phyloP scores from a whole-genome alignment of 2,329 filamentous ascomycete species.

The Phialophora chinensis region DNA sequence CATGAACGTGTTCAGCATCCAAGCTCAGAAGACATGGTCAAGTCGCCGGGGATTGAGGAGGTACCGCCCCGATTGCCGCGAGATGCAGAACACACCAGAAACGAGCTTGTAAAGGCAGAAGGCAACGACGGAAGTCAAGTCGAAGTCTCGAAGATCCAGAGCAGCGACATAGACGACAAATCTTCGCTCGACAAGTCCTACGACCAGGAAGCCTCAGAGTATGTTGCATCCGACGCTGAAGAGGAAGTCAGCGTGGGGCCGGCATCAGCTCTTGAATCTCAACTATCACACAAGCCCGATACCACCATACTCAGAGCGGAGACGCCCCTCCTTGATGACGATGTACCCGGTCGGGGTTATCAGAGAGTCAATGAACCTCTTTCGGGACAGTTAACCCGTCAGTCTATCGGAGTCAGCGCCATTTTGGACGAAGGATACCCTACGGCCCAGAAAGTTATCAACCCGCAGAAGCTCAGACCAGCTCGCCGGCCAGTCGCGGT shows the following conservation, averaged over 20 bases:
- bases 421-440: conserved; percentile 24
- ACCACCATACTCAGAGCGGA: background rate
- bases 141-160: background rate
- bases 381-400: conserved; percentile 2
- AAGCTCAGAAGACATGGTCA: background rate
- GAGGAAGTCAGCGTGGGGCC: background rate
- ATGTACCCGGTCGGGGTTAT: background rate
- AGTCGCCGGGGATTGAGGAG: conserved; percentile 2
- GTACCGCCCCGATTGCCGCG: background rate
- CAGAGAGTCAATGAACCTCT: conserved; percentile 4
- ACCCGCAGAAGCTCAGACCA: conserved; percentile 9
- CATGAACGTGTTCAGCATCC: background rate
- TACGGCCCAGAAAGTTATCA: conserved; percentile 12
- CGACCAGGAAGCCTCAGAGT: conserved; percentile 16
- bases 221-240: conserved; percentile 10
- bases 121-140: background rate
- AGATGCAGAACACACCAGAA: background rate
- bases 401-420: conserved; percentile 19
- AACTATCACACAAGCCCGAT: background rate
- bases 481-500: background rate
- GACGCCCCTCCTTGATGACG: conserved; percentile 15
- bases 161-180: background rate
- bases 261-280: background rate
- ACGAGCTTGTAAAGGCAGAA: background rate
- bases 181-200: background rate